A percentile compares a stretch with the other conserved stretches of the same genome.
Conservation (phyloP, 148 eudicot species). For the Mesembryanthemum crystallinum region DNA sequence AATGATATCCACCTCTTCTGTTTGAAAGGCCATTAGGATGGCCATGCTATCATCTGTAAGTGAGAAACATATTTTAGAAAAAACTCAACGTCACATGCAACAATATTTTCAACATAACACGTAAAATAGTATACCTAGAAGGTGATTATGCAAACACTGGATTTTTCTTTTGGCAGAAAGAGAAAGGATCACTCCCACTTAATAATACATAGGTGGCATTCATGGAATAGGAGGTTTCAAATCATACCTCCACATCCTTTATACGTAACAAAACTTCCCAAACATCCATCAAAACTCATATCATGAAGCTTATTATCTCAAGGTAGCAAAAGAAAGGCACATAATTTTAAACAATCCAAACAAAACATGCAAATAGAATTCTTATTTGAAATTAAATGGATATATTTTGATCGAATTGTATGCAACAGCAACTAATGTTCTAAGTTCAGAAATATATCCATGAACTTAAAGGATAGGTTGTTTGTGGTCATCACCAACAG, state of each 20-base stretch:
- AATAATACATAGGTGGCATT: no score
- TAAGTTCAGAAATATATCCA: no score
- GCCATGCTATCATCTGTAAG: conserved; percentile 90
- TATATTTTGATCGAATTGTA: no score
- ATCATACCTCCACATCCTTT: background rate
- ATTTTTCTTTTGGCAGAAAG: background rate
- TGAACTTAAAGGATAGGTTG: no score
- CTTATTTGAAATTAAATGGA: no score
- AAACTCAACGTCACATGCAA: background rate
- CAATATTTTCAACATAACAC: background rate
- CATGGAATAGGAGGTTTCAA: background rate
- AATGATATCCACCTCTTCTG: conserved; percentile 65
- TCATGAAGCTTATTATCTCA: background rate
- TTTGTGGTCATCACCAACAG: background rate
- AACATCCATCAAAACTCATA: background rate
- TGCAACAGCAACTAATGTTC: no score
- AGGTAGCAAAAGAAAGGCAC: background rate
- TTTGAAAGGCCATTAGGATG: conserved; percentile 87
- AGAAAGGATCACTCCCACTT: background rate
- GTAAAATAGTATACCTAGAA: background rate
- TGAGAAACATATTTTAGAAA: conserved; percentile 7
- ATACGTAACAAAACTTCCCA: background rate
- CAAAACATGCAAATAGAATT: background rate
- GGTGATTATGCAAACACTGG: background rate
- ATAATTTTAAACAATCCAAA: background rate